Conservation (phyloP, 2,329 filamentous ascomycete genomes). For the Metarhizium robertsii region DNA sequence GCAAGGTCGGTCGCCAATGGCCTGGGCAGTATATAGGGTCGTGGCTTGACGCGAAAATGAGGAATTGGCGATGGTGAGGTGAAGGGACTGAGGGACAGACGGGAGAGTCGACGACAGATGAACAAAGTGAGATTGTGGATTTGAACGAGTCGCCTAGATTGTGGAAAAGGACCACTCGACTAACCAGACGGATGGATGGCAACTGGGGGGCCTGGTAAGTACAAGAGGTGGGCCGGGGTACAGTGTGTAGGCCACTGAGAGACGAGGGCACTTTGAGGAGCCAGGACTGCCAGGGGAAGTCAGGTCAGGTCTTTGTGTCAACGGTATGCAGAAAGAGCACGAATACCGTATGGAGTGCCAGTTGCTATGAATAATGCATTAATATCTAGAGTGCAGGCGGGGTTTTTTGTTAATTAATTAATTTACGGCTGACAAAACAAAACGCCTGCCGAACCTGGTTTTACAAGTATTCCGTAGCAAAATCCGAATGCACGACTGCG, state of each 20-base stretch:
- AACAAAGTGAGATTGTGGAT: not conserved
- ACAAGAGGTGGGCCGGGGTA: slow-evolving; percentile 5
- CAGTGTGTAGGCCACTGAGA: slow-evolving; percentile 2
- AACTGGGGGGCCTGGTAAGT: slow-evolving; percentile 2
- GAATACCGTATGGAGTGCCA: too few species aligned
- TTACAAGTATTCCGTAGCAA: too few species aligned
- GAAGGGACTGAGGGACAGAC: not conserved
- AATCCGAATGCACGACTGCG: too few species aligned
- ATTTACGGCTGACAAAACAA: too few species aligned
- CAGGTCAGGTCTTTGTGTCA: too few species aligned
- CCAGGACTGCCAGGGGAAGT: not conserved
- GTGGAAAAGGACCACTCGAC: not conserved
- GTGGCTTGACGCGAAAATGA: not conserved
- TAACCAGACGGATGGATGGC: too few species aligned
- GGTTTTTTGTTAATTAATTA: too few species aligned
- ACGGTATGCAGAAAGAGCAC: too few species aligned
- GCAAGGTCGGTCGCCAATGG: not conserved
- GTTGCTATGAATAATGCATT: too few species aligned
- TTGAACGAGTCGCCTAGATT: not conserved
- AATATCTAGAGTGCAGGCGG: too few species aligned
- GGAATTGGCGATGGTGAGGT: slow-evolving; percentile 1
- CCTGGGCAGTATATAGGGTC: not conserved
- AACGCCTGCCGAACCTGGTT: too few species aligned
- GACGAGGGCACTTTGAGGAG: not conserved
- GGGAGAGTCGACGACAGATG: not conserved